A percentile compares a stretch with the other conserved stretches of the same genome.
Conservation (phyloP, 2,329 filamentous ascomycete genomes). For the Ceratocystis papillata region DNA sequence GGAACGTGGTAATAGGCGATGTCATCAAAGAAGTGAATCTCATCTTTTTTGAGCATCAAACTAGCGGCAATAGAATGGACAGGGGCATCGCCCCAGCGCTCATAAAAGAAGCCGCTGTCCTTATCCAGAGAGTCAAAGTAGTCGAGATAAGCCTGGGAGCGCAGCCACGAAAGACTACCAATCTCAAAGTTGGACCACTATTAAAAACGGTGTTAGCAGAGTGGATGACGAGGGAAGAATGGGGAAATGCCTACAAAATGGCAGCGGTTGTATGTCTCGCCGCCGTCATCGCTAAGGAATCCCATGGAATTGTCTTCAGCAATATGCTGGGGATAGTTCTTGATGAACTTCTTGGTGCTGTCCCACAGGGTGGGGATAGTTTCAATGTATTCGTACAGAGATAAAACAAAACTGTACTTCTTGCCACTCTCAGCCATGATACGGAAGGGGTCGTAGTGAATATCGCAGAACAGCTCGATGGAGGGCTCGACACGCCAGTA, state of each 20-base stretch:
- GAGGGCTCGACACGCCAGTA: conserved; percentile 99
- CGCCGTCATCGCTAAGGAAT: conserved; percentile 84
- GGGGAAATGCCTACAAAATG: conserved; percentile 63
- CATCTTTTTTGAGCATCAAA: conserved; percentile 77
- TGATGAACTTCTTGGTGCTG: conserved; percentile 87
- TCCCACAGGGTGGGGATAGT: conserved; percentile 96
- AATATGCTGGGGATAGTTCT: conserved; percentile 80
- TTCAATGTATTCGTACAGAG: conserved; percentile 90
- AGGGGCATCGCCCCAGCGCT: conserved; percentile 94
- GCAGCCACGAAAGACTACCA: conserved; percentile 85
- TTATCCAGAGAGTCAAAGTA: conserved; percentile 81
- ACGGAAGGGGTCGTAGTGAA: conserved; percentile 92
- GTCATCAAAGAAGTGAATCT: conserved; percentile 98
- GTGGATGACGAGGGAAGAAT: neutral
- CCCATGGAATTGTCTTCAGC: conserved; percentile 72
- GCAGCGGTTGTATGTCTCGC: conserved; percentile 90
- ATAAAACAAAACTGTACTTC: conserved; percentile 96
- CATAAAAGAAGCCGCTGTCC: conserved; percentile 97
- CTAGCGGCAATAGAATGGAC: conserved; percentile 94
- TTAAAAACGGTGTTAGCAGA: conserved; percentile 31
- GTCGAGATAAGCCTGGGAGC: conserved; percentile 77
- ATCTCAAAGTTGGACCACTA: conserved; percentile 99
- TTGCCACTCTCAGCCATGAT: conserved; percentile 94
- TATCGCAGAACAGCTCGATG: conserved; percentile 90
- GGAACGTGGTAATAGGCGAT: conserved; percentile 97